Evolutionary conservation across 108 stramenopile species (phyloP), one percentile per base, ranked within the genome.

Genomic region (Schizochytrium sp.): DNA sequence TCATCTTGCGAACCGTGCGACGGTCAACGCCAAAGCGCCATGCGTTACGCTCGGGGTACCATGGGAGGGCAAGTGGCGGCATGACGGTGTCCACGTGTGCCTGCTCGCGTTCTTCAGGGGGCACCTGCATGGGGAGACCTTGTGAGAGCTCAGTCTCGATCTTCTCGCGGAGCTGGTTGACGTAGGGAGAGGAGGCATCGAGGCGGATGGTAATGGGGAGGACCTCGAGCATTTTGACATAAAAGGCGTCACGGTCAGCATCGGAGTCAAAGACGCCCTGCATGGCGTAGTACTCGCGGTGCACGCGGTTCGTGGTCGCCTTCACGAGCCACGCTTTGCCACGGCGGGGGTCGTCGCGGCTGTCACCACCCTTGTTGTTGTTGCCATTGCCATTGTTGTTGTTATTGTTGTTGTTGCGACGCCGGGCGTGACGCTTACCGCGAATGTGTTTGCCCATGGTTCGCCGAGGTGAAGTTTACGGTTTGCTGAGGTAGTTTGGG

Each of bases 21-120:
- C 93, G 89, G 64, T 94, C 93, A 53, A 88, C 89, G 89, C 92
- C 93, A 57, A 94, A 72, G 41, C 90, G 91, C 89, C 92, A 94
- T 44, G 90, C 93, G 57, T 92, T 89, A 44, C 89, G 90, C 46
- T 88, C 89, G 17, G 92, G 92, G 87, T 92, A 94, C 93, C 93
- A 94, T 1, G 76, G 50, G 5, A 83, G 10, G 50, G 76, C 50
- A 8, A 83, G 47, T 7, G 76, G 76, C 8, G 76, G 47, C 0
- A 55, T 17, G 50, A 83, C 76, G 2, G 38, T n/a, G 28, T 88
- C 59, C 3, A 94, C 61, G 40, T 47, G 53, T 45, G 88, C 38
- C 76, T 91, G 57, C 3, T 91, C 61, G 46, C 72, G 49, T 4
- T 92, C 91, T 56, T 93, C 93, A 56, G 88, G 72, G 87, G 92